Percentiles rank a stretch among this genome's conserved stretches.
These are phyloP conservation scores for Paecilomyces dactylethromorphus DNA, from an alignment of 2,329 filamentous ascomycete species.

Conservation along the genomic window DNA sequence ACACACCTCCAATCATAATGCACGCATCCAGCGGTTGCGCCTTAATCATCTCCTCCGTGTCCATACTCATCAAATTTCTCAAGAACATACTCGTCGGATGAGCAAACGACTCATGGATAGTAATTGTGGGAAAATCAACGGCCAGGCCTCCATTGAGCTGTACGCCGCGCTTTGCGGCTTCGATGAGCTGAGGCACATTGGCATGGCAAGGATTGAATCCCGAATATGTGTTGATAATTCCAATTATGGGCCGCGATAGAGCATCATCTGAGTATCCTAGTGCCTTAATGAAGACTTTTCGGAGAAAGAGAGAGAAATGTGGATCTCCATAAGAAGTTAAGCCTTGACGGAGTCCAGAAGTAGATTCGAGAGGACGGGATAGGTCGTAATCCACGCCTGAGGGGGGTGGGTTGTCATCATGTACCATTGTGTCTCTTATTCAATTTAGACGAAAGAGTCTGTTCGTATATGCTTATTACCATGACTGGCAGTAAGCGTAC, in stretches of 20 bases:
- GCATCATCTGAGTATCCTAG: conserved; percentile 68
- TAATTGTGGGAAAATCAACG: conserved; percentile 69
- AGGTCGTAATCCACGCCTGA: conserved; percentile 51
- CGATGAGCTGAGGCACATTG: conserved; percentile 64
- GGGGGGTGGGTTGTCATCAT: not conserved
- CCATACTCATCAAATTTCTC: conserved; percentile 71
- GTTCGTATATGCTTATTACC: not conserved
- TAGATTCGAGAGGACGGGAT: conserved; percentile 43
- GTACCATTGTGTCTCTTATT: not conserved
- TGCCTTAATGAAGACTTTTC: conserved; percentile 73
- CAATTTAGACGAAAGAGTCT: not conserved
- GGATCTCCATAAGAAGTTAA: conserved; percentile 65
- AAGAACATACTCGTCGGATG: conserved; percentile 69
- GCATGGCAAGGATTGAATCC: conserved; percentile 70
- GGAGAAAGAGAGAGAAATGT: conserved; percentile 67
- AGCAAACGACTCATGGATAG: conserved; percentile 62
- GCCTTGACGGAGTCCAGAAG: conserved; percentile 55
- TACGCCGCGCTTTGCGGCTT: conserved; percentile 62
- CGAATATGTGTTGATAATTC: conserved; percentile 67
- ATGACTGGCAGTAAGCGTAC: not conserved
- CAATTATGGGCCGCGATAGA: conserved; percentile 63
- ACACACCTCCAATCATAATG: conserved; percentile 58
- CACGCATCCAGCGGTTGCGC: conserved; percentile 65
- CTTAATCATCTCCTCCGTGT: conserved; percentile 70
- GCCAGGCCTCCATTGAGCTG: conserved; percentile 61